These are phyloP conservation scores for Malus hybrid DNA, from an alignment of 331 rosid genomes.

Conservation along the genomic window DNA sequence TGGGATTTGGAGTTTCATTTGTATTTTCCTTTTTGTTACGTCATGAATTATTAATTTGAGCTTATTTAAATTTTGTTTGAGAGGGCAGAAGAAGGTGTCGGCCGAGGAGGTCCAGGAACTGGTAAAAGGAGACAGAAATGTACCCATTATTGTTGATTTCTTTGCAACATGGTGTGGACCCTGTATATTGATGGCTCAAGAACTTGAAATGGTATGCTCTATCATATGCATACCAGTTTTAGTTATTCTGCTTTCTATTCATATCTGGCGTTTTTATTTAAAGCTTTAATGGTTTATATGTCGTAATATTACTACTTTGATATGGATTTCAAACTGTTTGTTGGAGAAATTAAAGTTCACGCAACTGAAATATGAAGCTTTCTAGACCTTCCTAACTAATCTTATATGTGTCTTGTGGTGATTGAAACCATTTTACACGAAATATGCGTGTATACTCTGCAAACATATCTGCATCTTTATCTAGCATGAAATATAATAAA, in stretches of 20 bases:
- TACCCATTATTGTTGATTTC: slow-evolving; percentile 76
- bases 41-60: background rate
- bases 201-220: slow-evolving; percentile 76
- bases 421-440: background rate
- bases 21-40: background rate
- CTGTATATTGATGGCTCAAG: slow-evolving; percentile 93
- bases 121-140: slow-evolving; percentile 77
- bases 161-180: slow-evolving; percentile 97
- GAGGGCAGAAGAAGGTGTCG: slow-evolving; percentile 67
- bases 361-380: background rate
- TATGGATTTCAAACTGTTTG: background rate
- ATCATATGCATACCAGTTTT: background rate
- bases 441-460: background rate
- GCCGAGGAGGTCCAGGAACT: slow-evolving; percentile 80
- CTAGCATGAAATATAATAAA: background rate
- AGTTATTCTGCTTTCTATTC: background rate
- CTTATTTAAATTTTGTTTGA: slow-evolving; percentile 14
- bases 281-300: background rate
- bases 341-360: background rate
- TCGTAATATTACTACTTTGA: background rate
- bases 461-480: too few species aligned
- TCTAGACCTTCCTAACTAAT: background rate
- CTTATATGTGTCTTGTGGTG: background rate
- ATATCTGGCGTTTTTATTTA: background rate
- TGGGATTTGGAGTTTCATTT: background rate